phyloP scores from a whole-genome alignment of 768 basidiomycete genomes.

The Cantharellus cinnabarinus region DNA sequence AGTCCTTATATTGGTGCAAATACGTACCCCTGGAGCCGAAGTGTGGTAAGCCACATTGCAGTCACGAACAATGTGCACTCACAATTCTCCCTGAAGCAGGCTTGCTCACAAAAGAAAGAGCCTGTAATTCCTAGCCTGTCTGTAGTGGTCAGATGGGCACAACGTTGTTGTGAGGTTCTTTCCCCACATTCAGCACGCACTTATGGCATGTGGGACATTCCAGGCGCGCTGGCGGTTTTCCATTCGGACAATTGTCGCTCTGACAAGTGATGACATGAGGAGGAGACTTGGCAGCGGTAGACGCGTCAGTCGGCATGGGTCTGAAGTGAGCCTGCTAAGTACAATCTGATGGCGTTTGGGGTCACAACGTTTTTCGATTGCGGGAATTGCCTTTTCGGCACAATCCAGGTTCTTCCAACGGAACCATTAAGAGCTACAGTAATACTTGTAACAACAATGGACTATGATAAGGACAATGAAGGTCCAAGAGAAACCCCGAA shows the following conservation, averaged over 20 bases:
- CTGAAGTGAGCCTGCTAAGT: too few species aligned
- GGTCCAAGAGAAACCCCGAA: background rate
- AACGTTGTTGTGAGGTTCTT: background rate
- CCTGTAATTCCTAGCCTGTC: slow-evolving; percentile 56
- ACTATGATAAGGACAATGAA: too few species aligned
- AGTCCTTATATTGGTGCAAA: background rate
- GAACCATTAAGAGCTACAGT: too few species aligned
- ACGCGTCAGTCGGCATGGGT: background rate
- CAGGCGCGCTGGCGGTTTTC: slow-evolving; percentile 64
- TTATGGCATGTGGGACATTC: slow-evolving; percentile 92
- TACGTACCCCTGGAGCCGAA: slow-evolving; percentile 1
- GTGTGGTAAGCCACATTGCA: background rate
- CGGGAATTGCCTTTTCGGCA: too few species aligned
- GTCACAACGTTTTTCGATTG: too few species aligned
- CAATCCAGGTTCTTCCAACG: too few species aligned
- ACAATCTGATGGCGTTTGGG: too few species aligned
- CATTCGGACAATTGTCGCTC: slow-evolving; percentile 20
- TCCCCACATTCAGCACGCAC: slow-evolving; percentile 25
- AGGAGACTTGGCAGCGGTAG: background rate
- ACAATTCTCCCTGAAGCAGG: slow-evolving; percentile 93
- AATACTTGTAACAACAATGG: too few species aligned
- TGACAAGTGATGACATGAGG: background rate
- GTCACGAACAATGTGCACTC: slow-evolving; percentile 18
- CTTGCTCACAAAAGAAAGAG: slow-evolving; percentile 85
- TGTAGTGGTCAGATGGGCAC: slow-evolving; percentile 1